Evolutionary conservation across 139 green algal species (phyloP), one percentile per base, ranked within the genome.

Genomic region (Volvox africanus): DNA sequence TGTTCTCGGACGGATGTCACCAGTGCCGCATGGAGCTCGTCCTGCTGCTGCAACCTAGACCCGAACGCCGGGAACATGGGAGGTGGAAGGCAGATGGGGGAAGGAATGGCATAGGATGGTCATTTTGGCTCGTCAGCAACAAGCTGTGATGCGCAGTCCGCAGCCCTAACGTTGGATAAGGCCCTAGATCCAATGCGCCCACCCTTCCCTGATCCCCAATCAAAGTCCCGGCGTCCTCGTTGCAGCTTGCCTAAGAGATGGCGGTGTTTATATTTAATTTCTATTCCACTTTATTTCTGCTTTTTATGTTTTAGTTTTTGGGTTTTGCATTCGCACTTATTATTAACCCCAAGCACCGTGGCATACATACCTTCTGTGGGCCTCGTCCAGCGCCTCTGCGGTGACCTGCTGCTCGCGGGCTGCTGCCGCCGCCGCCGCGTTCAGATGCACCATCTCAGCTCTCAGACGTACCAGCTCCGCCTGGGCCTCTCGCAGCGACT

Each of bases 381-480:
- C 86, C 86, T 83, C 86, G 19, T 83, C 50, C 86, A 90, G 73
- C 50, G 86, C 86, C 18, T n/a, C 86, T 55, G 21, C 30, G 12
- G 33, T 55, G 73, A 36, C 76, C 76, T 67, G 26, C 61, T 61
- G 76, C 87, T 91, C 76, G 33, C 76, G 9, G 2, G 32, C 61
- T 26, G 61, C 87, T 32, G 61, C 76, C 76, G n/a, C 33, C 33
- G 26, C 61, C 61, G 32, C 76, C 24, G 87, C 87, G 35, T 86
- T 79, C 28, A 86, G 76, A 35, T 82, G 62, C 73, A 82, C 22
- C 71, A 90, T 73, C 89, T 92, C 82, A 1, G 69, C 82, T 50
- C 84, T 83, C 89, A 92, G 89, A 55, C 86, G 75, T 2, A 26
- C 33, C 77, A 92, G 18, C 55, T 89, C 77, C 0, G 2, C 69